Evolutionary conservation across 1,284 basidiomycete species (phyloP).

Genomic region (Irpex lacteus): DNA sequence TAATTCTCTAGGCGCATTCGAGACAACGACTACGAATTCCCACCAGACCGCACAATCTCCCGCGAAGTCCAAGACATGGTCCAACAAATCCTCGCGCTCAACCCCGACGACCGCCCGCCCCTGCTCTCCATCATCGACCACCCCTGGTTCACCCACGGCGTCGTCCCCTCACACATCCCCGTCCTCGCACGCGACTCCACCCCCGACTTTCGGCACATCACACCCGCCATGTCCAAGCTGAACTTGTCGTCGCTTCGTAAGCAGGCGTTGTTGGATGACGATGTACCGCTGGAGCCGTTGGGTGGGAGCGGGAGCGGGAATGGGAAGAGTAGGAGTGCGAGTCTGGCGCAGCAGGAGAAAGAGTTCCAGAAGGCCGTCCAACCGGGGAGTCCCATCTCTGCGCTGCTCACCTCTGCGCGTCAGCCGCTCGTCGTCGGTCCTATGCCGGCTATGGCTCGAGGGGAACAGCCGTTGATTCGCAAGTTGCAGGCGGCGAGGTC

Average conservation of each 20-base stretch:
- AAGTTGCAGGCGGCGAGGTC: constrained; percentile 47
- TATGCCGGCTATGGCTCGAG: constrained; percentile 20
- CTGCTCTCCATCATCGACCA: constrained; percentile 87
- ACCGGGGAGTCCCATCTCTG: constrained; percentile 93
- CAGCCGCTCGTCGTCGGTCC: constrained; percentile 82
- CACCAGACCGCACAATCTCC: constrained; percentile 73
- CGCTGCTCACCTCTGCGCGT: constrained; percentile 83
- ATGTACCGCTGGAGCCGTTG: constrained; percentile 42
- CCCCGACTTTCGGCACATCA: constrained; percentile 76
- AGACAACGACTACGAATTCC: constrained; percentile 94
- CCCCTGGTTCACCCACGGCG: constrained; percentile 81
- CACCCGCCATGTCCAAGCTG: constrained; percentile 55
- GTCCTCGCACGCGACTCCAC: constrained; percentile 69
- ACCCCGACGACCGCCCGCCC: constrained; percentile 79
- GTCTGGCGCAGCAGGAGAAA: constrained; percentile 85
- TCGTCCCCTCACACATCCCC: constrained; percentile 81
- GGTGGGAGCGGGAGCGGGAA: constrained; percentile 23
- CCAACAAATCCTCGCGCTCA: constrained; percentile 80
- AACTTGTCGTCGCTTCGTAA: constrained; percentile 72
- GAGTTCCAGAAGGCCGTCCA: constrained; percentile 96
- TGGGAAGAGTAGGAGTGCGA: constrained; percentile 40
- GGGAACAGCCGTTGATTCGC: constrained; percentile 55
- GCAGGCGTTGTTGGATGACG: constrained; percentile 58
- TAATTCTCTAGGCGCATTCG: constrained; percentile 72
- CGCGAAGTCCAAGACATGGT: constrained; percentile 77